phyloP scores from a whole-genome alignment of 108 stramenopile genomes.

The Fragilaria crotonensis region DNA sequence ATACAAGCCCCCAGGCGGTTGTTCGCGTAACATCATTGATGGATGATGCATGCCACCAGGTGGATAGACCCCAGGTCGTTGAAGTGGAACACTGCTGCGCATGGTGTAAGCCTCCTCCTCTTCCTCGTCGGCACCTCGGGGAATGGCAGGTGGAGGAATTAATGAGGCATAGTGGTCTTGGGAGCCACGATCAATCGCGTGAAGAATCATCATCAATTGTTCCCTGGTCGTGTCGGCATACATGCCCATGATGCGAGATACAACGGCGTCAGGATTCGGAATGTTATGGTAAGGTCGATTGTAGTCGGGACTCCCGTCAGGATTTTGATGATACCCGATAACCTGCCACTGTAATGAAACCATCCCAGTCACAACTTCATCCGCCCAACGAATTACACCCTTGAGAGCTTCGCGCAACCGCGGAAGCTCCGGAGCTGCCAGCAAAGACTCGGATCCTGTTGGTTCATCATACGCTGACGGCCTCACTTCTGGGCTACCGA shows the following conservation, averaged over 20 bases:
- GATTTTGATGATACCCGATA: constrained; percentile 44
- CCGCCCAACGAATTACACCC: constrained; percentile 45
- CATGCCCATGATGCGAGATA: constrained; percentile 25
- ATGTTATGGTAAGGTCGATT: constrained; percentile 51
- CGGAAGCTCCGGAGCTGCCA: too few relatives aligned
- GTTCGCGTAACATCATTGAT: not conserved
- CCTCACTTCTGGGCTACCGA: not conserved
- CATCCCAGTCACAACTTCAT: constrained; percentile 52
- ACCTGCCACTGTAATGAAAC: constrained; percentile 52
- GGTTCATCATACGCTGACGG: too few relatives aligned
- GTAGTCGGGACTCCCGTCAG: constrained; percentile 47
- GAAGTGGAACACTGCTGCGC: not conserved
- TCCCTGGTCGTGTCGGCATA: constrained; percentile 40
- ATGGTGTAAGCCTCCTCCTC: not conserved
- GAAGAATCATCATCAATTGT: constrained; percentile 14
- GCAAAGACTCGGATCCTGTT: not conserved
- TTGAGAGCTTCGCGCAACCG: constrained; percentile 41
- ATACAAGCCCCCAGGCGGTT: not conserved
- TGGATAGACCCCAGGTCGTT: not conserved
- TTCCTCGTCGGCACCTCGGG: not conserved
- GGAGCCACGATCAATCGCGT: constrained; percentile 25
- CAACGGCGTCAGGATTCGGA: constrained; percentile 42
- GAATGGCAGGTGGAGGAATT: not conserved
- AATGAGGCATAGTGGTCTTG: constrained; percentile 1
- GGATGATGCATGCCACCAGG: not conserved